Percentiles rank a stretch among this genome's conserved stretches.
Conservation (phyloP, 768 basidiomycete species). For the Lentinula aciculospora region DNA sequence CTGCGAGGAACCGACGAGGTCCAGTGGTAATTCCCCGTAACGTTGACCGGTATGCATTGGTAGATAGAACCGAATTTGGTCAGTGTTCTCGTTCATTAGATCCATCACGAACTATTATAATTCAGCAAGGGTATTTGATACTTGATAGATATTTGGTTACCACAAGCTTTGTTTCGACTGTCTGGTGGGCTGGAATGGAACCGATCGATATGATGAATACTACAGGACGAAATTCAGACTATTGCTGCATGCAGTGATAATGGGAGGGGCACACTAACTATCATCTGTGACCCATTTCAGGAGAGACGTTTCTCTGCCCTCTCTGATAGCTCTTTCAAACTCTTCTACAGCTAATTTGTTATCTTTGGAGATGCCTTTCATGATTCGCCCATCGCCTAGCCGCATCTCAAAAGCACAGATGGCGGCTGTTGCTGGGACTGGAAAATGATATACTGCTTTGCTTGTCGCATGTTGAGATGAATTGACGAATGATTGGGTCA, state of each 20-base stretch:
- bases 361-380: conserved; percentile 45
- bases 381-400: conserved; percentile 33
- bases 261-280: conserved; percentile 29
- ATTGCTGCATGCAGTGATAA: background rate
- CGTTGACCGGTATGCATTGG: conserved; percentile 45
- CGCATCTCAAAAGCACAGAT: conserved; percentile 50
- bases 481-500: conserved; percentile 37
- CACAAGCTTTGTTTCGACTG: conserved; percentile 33
- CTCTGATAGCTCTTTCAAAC: conserved; percentile 32
- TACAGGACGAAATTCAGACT: conserved; percentile 13
- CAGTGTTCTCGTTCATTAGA: conserved; percentile 39
- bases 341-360: conserved; percentile 34
- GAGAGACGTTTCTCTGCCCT: conserved; percentile 37
- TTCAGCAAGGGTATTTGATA: background rate
- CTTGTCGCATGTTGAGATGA: conserved; percentile 27
- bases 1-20: conserved; percentile 24
- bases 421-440: conserved; percentile 49
- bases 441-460: conserved; percentile 52
- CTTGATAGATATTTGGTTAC: conserved; percentile 23
- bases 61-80: conserved; percentile 50
- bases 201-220: conserved; percentile 58
- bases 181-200: conserved; percentile 36
- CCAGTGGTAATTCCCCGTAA: conserved; percentile 42
- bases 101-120: conserved; percentile 43
- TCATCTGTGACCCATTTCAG: conserved; percentile 47